These are phyloP conservation scores for Podila horticola DNA, from an alignment of 192 early-diverging fungal genomes.

Conservation along the genomic window DNA sequence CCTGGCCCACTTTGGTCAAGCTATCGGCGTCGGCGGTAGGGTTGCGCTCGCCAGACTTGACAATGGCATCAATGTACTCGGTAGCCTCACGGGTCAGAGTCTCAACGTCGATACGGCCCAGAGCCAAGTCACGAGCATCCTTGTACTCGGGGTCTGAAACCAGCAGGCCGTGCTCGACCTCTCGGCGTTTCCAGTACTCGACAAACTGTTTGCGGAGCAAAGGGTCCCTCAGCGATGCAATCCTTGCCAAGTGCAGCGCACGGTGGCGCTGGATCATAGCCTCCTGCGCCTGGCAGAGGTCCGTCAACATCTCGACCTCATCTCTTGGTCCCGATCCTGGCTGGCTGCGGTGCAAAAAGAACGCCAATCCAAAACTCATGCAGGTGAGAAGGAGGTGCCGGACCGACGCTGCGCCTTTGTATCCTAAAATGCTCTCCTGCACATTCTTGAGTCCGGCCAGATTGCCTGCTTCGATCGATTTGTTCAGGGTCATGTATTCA, in stretches of 20 bases:
- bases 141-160: constrained; percentile 34
- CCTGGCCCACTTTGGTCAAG: constrained; percentile 15
- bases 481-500: constrained; percentile 22
- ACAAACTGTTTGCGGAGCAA: constrained; percentile 46
- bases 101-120: constrained; percentile 48
- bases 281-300: constrained; percentile 46
- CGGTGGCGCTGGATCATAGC: constrained; percentile 42
- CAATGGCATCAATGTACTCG: constrained; percentile 32
- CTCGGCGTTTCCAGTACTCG: constrained; percentile 47
- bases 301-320: constrained; percentile 39
- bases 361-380: constrained; percentile 21
- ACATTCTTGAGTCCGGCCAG: constrained; percentile 10
- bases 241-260: constrained; percentile 38
- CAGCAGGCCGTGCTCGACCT: constrained; percentile 42
- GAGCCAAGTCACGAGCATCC: constrained; percentile 41
- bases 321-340: constrained; percentile 8
- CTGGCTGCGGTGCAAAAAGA: constrained; percentile 12
- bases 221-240: constrained; percentile 32
- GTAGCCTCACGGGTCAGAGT: constrained; percentile 24
- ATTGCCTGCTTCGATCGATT: constrained; percentile 3
- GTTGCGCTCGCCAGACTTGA: constrained; percentile 29
- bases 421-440: constrained; percentile 9
- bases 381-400: constrained; percentile 29
- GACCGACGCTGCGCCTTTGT: constrained; percentile 11
- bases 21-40: not conserved